Conservation (phyloP, 2,329 filamentous ascomycete species). For the Epichloe uncinata region DNA sequence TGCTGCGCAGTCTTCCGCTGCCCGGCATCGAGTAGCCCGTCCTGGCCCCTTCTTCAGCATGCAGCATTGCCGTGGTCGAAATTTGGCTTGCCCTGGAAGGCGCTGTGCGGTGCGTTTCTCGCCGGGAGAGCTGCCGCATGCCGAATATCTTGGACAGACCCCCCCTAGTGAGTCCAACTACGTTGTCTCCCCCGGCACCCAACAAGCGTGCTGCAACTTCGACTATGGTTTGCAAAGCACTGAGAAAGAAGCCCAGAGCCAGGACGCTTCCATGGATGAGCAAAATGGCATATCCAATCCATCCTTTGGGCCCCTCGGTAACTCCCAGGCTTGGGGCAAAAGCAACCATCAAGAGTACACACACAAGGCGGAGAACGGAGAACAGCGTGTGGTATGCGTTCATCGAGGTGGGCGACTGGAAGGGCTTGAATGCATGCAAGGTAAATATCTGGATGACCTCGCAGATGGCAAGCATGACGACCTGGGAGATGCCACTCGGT, state of each 20-base stretch:
- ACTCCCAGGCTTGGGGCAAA: slow-evolving; percentile 78
- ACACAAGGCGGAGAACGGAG: slow-evolving; percentile 60
- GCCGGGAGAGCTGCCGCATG: slow-evolving; percentile 73
- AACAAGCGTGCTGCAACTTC: slow-evolving; percentile 75
- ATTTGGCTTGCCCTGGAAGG: slow-evolving; percentile 66
- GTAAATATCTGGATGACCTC: slow-evolving; percentile 85
- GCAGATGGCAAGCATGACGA: slow-evolving; percentile 84
- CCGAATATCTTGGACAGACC: slow-evolving; percentile 85
- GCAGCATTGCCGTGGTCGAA: slow-evolving; percentile 71
- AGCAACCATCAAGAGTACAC: slow-evolving; percentile 62
- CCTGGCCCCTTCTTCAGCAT: slow-evolving; percentile 48
- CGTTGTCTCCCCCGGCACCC: slow-evolving; percentile 68
- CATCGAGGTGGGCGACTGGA: slow-evolving; percentile 87
- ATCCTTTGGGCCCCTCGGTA: slow-evolving; percentile 68
- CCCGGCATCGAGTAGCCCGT: slow-evolving; percentile 38
- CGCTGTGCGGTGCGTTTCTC: slow-evolving; percentile 49
- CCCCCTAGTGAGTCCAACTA: slow-evolving; percentile 57
- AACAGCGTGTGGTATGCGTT: slow-evolving; percentile 89
- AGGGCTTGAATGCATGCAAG: slow-evolving; percentile 79
- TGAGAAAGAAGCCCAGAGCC: slow-evolving; percentile 85
- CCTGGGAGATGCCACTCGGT: slow-evolving; percentile 81
- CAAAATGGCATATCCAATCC: slow-evolving; percentile 89
- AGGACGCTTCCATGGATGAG: slow-evolving; percentile 74
- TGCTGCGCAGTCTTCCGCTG: slow-evolving; percentile 43
- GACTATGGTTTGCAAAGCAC: slow-evolving; percentile 77